Evolutionary conservation across 2,329 filamentous ascomycete genomes (phyloP), one percentile per base, ranked within the genome.

Genomic region (Lachnellula hyalina): DNA sequence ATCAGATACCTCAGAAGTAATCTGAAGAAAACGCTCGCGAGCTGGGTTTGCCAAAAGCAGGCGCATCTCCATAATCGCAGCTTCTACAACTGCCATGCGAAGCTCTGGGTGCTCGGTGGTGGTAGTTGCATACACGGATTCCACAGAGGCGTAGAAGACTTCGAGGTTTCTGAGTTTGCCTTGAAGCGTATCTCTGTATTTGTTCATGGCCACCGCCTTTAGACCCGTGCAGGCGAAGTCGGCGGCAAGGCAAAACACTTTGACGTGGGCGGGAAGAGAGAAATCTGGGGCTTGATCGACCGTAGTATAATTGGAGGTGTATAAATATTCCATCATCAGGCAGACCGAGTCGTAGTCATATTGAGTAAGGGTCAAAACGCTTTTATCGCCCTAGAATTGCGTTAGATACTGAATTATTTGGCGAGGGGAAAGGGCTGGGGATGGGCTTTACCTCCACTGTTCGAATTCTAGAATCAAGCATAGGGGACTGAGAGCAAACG

Each of bases 311-410:
- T 52, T 53, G 15, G 50, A 50, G 6, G 57, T 59, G 47, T 66
- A 66, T 14, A 66, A 55, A 44, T 63, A 66, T 28, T 64, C 58
- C 19, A 66, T 55, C n/a, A 61, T 45, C 3, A 32, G 46, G 5
- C 32, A 38, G 3, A 58, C 41, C 2, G 58, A 44, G 9, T 56
- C 42, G 19, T 50, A 28, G 14, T 55, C 49, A 23, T 63, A 55
- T 2, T 47, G 28, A 11, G 53, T 50, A 21, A 65, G 58, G 25
- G 58, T 19, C 25, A 66, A 52, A 1, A 35, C 41, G 6, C 53
- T 36, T 11, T 32, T 32, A 12, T 51, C 11, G 23, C 52, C 41
- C 52, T 54, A 11, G 0, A 46, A 28, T 9, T 12, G 23, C 9
- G 38, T 45, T 49, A 49, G 47, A 6, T 44, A 17, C 17, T 28